A percentile compares a stretch with the other conserved stretches of the same genome.
These are phyloP conservation scores for Suhomyces canberraensis DNA, from an alignment of 805 yeast species.

Conservation along the genomic window DNA sequence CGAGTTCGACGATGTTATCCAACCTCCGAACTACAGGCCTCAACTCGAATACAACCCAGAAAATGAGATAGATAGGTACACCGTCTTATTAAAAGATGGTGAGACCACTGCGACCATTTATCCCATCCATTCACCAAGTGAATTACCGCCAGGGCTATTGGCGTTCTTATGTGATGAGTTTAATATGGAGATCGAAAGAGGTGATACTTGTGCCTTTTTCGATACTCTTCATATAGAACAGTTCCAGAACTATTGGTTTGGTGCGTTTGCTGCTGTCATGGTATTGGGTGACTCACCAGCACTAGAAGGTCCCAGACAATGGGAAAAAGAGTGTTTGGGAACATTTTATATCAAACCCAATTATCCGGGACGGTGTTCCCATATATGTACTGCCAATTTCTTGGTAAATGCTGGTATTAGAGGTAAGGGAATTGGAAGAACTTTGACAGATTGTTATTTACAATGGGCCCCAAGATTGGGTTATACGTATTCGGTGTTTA, in stretches of 20 bases:
- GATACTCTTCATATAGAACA: conserved; percentile 74
- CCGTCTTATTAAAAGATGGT: conserved; percentile 79
- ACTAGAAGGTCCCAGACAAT: conserved; percentile 55
- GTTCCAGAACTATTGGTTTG: conserved; percentile 86
- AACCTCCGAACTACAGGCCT: conserved; percentile 45
- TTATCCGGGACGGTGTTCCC: conserved; percentile 90
- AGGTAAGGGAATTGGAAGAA: conserved; percentile 86
- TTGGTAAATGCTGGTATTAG: conserved; percentile 91
- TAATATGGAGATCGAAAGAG: conserved; percentile 86
- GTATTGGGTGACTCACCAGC: conserved; percentile 66
- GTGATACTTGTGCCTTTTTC: conserved; percentile 83
- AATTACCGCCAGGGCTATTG: conserved; percentile 73
- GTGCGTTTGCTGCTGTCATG: conserved; percentile 75
- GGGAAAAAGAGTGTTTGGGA: conserved; percentile 94
- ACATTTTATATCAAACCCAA: conserved; percentile 81
- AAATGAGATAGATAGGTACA: conserved; percentile 55
- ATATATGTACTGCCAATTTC: conserved; percentile 86
- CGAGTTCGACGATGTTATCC: conserved; percentile 48
- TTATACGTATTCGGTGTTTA: conserved; percentile 78
- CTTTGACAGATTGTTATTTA: conserved; percentile 75
- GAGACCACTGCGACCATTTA: conserved; percentile 91
- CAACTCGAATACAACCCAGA: conserved; percentile 37
- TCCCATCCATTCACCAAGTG: conserved; percentile 66
- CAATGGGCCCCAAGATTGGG: conserved; percentile 93
- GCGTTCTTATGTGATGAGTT: conserved; percentile 87